Evolutionary conservation across 805 yeast genomes (phyloP).

Genomic region (Lachancea fermentati): DNA sequence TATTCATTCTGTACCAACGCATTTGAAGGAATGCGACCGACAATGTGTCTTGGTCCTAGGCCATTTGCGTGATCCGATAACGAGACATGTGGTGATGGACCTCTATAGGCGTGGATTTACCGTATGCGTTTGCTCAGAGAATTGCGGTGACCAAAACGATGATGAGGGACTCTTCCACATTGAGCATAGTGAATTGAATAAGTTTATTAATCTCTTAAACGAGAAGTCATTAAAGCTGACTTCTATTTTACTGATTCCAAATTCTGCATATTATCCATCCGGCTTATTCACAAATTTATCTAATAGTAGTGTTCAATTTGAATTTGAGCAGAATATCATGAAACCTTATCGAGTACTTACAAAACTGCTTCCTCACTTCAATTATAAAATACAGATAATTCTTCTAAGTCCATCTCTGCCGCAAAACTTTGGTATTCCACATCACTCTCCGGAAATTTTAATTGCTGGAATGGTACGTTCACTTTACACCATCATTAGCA

Average conservation of each 20-base stretch:
- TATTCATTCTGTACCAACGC: conserved; percentile 7
- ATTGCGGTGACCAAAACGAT: conserved; percentile 18
- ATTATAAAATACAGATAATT: conserved; percentile 18
- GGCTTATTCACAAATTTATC: conserved; percentile 20
- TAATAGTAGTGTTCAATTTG: conserved; percentile 17
- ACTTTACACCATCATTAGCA: conserved; percentile 15
- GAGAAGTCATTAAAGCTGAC: conserved; percentile 12
- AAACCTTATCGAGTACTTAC: conserved; percentile 19
- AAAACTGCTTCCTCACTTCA: conserved; percentile 21
- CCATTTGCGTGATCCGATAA: conserved; percentile 32
- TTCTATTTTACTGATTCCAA: conserved; percentile 30
- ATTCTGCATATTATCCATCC: conserved; percentile 28
- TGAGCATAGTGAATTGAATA: conserved; percentile 20
- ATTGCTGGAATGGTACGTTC: conserved; percentile 25
- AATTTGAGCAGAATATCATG: conserved; percentile 23
- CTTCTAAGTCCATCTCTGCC: conserved; percentile 29
- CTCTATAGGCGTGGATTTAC: conserved; percentile 30
- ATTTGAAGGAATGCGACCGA: conserved; percentile 8
- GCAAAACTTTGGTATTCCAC: conserved; percentile 18
- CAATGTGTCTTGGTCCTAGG: conserved; percentile 26
- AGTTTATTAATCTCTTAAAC: conserved; percentile 16
- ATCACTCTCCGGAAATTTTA: conserved; percentile 26
- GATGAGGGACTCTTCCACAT: conserved; percentile 28
- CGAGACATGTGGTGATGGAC: conserved; percentile 33
- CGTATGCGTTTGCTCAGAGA: conserved; percentile 29